These are phyloP conservation scores for Cladosporium cucumerinum DNA, from an alignment of 2,329 filamentous ascomycete genomes.

Conservation along the genomic window DNA sequence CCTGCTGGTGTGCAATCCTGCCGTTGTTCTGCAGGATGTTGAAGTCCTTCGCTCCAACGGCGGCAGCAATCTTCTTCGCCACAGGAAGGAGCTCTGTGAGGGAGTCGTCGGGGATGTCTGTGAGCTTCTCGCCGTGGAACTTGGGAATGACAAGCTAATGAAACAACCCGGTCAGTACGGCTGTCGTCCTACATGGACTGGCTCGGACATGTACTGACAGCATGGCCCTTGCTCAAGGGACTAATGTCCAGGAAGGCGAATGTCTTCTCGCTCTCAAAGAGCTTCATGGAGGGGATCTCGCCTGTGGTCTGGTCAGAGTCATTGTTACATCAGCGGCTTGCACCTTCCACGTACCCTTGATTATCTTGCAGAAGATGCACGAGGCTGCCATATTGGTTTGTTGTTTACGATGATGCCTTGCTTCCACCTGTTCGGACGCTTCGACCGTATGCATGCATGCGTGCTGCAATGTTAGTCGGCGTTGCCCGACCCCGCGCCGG, in stretches of 20 bases:
- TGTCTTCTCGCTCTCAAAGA: slow-evolving; percentile 90
- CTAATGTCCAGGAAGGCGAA: slow-evolving; percentile 96
- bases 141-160: slow-evolving; percentile 91
- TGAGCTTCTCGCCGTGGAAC: slow-evolving; percentile 79
- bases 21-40: slow-evolving; percentile 98
- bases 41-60: slow-evolving; percentile 74
- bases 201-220: slow-evolving; percentile 54
- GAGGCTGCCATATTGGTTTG: slow-evolving; percentile 45
- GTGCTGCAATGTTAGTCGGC: neutral
- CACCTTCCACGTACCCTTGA: slow-evolving; percentile 66
- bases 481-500: neutral
- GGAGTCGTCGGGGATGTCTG: slow-evolving; percentile 87
- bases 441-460: neutral
- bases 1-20: slow-evolving; percentile 81
- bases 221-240: slow-evolving; percentile 82
- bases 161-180: neutral
- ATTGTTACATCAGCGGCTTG: neutral
- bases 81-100: slow-evolving; percentile 80
- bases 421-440: neutral
- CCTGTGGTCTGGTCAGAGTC: slow-evolving; percentile 50
- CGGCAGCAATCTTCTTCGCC: slow-evolving; percentile 79
- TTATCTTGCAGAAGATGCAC: slow-evolving; percentile 98
- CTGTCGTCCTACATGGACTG: neutral
- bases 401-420: neutral
- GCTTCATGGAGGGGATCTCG: slow-evolving; percentile 94